Evolutionary conservation across 305 asterid genomes (phyloP).

Genomic region (Salvia sclarea): DNA sequence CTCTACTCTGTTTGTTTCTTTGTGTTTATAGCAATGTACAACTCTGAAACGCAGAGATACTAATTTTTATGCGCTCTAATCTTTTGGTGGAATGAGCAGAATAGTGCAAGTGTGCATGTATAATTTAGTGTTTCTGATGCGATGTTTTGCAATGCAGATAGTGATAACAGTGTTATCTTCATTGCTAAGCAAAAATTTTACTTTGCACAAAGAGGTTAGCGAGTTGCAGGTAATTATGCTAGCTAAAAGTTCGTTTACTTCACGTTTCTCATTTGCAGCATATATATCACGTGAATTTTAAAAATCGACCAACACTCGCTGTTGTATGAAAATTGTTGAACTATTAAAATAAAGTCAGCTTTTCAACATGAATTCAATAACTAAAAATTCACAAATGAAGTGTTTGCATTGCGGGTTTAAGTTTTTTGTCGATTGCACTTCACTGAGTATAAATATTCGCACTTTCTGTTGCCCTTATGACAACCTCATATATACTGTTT

Average conservation of each 20-base stretch:
- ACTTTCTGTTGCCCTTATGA: slow-evolving; percentile 2
- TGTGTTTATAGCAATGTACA: slow-evolving; percentile 11
- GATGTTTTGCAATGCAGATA: slow-evolving; percentile 51
- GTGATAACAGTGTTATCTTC: slow-evolving; percentile 49
- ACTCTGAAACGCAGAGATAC: not conserved
- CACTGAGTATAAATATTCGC: not conserved
- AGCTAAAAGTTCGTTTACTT: slow-evolving; percentile 6
- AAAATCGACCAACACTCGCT: not conserved
- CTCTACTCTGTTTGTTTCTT: slow-evolving; percentile 13
- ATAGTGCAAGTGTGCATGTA: not conserved
- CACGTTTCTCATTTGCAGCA: slow-evolving; percentile 11
- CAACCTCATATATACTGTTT: slow-evolving; percentile 3
- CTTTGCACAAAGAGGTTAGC: slow-evolving; percentile 51
- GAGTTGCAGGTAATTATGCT: slow-evolving; percentile 56
- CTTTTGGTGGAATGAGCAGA: slow-evolving; percentile 5
- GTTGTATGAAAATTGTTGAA: too few relatives aligned
- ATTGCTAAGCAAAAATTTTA: slow-evolving; percentile 53
- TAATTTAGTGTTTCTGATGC: not conserved
- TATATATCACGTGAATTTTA: not conserved
- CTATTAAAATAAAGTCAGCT: too few relatives aligned
- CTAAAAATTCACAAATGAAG: too few relatives aligned
- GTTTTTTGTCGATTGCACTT: slow-evolving; percentile 5
- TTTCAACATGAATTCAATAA: too few relatives aligned
- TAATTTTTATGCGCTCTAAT: not conserved
- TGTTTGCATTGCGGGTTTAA: slow-evolving; percentile 6